Percentiles rank a stretch among this genome's conserved stretches.
Evolutionary conservation across 164 flowering plant species (phyloP).

Genomic region (Tinospora cordifolia): DNA sequence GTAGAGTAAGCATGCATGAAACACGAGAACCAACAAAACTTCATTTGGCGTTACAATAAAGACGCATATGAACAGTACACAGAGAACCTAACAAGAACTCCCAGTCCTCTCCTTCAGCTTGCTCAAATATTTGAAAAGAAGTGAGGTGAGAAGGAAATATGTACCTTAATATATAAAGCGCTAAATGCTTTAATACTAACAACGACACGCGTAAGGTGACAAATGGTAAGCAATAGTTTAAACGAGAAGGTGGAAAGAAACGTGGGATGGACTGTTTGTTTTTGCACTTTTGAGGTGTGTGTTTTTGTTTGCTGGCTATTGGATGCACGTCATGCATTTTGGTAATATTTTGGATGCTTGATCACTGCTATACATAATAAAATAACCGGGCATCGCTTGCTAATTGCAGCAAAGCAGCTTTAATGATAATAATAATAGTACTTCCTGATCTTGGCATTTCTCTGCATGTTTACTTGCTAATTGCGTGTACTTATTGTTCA

Average conservation of each 20-base stretch:
- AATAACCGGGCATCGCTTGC: not conserved
- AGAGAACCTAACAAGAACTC: not conserved
- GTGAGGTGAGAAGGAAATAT: not conserved
- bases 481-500: not conserved
- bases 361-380: not conserved
- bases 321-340: conserved; percentile 21
- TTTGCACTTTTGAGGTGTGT: conserved; percentile 34
- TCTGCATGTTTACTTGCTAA: not conserved
- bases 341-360: conserved; percentile 21
- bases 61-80: not conserved
- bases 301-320: conserved; percentile 30
- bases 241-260: conserved; percentile 9
- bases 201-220: conserved; percentile 28
- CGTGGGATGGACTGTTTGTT: conserved; percentile 14
- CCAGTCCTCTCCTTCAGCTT: not conserved
- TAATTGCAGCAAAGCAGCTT: not conserved
- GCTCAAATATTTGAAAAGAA: not conserved
- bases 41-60: not conserved
- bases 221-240: conserved; percentile 7
- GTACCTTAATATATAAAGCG: not conserved
- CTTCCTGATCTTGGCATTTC: not conserved
- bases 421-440: not conserved
- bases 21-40: not conserved
- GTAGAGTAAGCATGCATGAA: no score
- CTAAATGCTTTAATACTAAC: conserved; percentile 2